These are phyloP conservation scores for Cladosporium sp. DNA, from an alignment of 2,329 filamentous ascomycete genomes.

Conservation along the genomic window DNA sequence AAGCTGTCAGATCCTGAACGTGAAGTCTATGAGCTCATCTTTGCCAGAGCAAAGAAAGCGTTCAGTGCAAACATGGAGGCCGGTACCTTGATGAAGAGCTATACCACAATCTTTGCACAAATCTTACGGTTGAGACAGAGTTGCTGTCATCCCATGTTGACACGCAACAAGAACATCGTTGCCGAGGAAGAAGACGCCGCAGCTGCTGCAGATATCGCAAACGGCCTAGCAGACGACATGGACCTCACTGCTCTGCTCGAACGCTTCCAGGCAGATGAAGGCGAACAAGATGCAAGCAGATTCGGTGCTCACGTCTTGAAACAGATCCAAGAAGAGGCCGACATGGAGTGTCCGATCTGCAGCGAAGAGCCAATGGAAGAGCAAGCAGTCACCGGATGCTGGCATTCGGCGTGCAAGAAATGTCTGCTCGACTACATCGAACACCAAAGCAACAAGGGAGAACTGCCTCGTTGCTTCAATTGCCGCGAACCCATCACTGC, in stretches of 20 bases:
- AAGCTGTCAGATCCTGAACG: constrained; percentile 80
- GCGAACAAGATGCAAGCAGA: constrained; percentile 57
- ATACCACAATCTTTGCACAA: constrained; percentile 95
- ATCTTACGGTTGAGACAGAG: constrained; percentile 88
- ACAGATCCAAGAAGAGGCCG: constrained; percentile 85
- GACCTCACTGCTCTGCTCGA: constrained; percentile 82
- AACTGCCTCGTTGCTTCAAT: constrained; percentile 79
- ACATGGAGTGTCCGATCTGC: constrained; percentile 90
- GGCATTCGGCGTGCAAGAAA: constrained; percentile 94
- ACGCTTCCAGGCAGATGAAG: constrained; percentile 63
- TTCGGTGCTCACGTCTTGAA: constrained; percentile 84
- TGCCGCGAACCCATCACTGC: constrained; percentile 78
- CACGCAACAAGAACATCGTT: constrained; percentile 76
- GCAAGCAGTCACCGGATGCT: constrained; percentile 90
- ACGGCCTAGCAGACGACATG: constrained; percentile 90
- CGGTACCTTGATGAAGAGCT: constrained; percentile 90
- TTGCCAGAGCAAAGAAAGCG: constrained; percentile 71
- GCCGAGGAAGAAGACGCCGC: constrained; percentile 84
- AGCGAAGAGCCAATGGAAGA: constrained; percentile 94
- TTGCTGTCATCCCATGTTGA: constrained; percentile 88
- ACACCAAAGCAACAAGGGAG: constrained; percentile 72
- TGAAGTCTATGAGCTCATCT: constrained; percentile 91
- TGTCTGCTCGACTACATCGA: constrained; percentile 88
- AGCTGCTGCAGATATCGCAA: constrained; percentile 69
- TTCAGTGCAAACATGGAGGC: constrained; percentile 84